Percentiles rank a stretch among this genome's conserved stretches.
Evolutionary conservation across 2,329 filamentous ascomycete genomes (phyloP).

Genomic region (Akanthomyces lecanii): DNA sequence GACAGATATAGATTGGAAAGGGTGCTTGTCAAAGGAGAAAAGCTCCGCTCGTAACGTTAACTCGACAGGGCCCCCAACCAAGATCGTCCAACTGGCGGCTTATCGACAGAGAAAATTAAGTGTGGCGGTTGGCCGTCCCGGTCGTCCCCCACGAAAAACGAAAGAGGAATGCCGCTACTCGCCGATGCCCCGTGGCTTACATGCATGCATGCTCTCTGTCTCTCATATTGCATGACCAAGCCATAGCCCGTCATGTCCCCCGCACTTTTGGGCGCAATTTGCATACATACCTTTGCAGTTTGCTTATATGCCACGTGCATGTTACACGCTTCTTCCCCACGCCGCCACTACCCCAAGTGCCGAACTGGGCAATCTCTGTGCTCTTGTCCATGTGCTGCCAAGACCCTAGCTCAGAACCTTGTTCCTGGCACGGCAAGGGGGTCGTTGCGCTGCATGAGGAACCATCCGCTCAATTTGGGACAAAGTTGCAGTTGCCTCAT

Average conservation of each 20-base stretch:
- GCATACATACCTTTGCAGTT: neutral
- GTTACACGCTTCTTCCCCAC: neutral
- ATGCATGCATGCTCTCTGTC: neutral
- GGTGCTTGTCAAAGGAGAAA: neutral
- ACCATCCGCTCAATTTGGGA: neutral
- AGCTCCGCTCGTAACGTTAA: slow-evolving; percentile 16
- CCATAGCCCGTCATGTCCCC: neutral
- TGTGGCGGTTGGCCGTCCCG: neutral
- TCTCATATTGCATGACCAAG: slow-evolving; percentile 1
- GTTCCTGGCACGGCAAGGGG: neutral
- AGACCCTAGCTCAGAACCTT: neutral
- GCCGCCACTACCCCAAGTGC: neutral
- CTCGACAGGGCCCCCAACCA: neutral
- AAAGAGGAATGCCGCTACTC: neutral
- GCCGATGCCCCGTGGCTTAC: neutral
- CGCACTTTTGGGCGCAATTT: neutral
- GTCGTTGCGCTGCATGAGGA: neutral
- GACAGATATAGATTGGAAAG: neutral
- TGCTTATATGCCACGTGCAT: neutral
- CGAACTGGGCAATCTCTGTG: neutral
- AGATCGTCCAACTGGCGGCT: neutral
- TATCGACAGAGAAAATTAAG: neutral
- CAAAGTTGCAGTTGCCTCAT: neutral
- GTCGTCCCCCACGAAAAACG: neutral
- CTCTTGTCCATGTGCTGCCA: neutral